Evolutionary conservation across 805 yeast species (phyloP).

Genomic region (Candida verbasci): DNA sequence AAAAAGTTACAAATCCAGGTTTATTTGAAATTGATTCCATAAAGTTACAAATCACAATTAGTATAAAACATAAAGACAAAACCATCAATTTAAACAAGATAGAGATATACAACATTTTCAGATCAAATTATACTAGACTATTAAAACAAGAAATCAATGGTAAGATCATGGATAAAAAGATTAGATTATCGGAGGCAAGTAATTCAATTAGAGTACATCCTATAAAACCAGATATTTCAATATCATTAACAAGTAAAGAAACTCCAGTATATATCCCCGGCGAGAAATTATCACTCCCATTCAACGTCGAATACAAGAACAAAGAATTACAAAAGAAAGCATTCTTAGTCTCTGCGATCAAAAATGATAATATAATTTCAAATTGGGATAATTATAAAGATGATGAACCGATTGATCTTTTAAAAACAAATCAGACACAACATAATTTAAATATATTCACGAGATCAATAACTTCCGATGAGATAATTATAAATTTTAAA

Average conservation of each 20-base stretch:
- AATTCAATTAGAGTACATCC: constrained; percentile 16
- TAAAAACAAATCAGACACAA: constrained; percentile 3
- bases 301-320: constrained; percentile 8
- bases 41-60: constrained; percentile 11
- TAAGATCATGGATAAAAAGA: neutral
- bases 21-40: constrained; percentile 15
- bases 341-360: constrained; percentile 7
- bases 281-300: constrained; percentile 4
- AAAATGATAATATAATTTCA: constrained; percentile 11
- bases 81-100: constrained; percentile 7
- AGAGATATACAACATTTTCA: constrained; percentile 5
- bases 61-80: constrained; percentile 5
- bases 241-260: neutral
- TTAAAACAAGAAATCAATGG: neutral
- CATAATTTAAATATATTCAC: constrained; percentile 16
- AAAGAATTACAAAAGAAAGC: constrained; percentile 6
- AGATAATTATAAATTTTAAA: constrained; percentile 17
- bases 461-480: neutral
- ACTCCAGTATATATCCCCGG: constrained; percentile 3
- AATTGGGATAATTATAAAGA: constrained; percentile 37
- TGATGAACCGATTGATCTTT: constrained; percentile 31
- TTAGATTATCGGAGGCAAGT: constrained; percentile 6
- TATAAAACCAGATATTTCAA: constrained; percentile 19
- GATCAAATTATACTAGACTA: neutral
- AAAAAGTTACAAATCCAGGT: constrained; percentile 20